Evolutionary conservation across 2,329 filamentous ascomycete species (phyloP).

Genomic region (Ophiostoma quercus): DNA sequence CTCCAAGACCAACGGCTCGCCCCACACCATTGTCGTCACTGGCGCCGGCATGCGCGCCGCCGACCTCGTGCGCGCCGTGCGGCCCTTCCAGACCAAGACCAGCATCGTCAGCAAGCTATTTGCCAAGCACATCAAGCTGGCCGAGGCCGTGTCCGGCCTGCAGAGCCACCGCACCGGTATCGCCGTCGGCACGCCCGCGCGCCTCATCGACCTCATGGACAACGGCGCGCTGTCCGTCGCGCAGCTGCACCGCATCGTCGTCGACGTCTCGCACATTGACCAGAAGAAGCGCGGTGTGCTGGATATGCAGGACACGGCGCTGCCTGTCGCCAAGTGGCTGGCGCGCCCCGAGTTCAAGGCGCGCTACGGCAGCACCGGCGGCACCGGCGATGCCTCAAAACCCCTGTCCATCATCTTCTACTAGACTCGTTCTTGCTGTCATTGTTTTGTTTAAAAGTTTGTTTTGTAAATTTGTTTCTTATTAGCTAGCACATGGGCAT

Average conservation of each 20-base stretch:
- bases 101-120: slow-evolving; percentile 84
- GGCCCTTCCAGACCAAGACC: slow-evolving; percentile 74
- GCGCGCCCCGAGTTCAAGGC: slow-evolving; percentile 61
- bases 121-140: slow-evolving; percentile 95
- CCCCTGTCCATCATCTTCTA: slow-evolving; percentile 41
- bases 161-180: slow-evolving; percentile 68
- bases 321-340: slow-evolving; percentile 72
- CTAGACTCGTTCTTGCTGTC: not conserved
- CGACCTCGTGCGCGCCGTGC: slow-evolving; percentile 69
- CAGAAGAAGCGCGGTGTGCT: slow-evolving; percentile 89
- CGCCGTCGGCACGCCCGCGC: slow-evolving; percentile 81
- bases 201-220: slow-evolving; percentile 76
- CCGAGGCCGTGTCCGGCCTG: slow-evolving; percentile 75
- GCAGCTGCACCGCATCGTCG: slow-evolving; percentile 70
- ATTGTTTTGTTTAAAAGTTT: not conserved
- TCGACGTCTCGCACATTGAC: slow-evolving; percentile 91
- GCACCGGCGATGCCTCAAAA: slow-evolving; percentile 42
- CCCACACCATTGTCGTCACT: slow-evolving; percentile 86
- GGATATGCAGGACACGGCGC: slow-evolving; percentile 90
- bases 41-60: slow-evolving; percentile 80
- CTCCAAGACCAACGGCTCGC: slow-evolving; percentile 63
- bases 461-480: not conserved
- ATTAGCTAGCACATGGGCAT: slow-evolving; percentile 1
- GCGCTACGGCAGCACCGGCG: slow-evolving; percentile 46
- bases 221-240: slow-evolving; percentile 67